Evolutionary conservation across 1,139 yeast species (phyloP), one percentile per base, ranked within the genome.

Genomic region (Taphrina deformans): DNA sequence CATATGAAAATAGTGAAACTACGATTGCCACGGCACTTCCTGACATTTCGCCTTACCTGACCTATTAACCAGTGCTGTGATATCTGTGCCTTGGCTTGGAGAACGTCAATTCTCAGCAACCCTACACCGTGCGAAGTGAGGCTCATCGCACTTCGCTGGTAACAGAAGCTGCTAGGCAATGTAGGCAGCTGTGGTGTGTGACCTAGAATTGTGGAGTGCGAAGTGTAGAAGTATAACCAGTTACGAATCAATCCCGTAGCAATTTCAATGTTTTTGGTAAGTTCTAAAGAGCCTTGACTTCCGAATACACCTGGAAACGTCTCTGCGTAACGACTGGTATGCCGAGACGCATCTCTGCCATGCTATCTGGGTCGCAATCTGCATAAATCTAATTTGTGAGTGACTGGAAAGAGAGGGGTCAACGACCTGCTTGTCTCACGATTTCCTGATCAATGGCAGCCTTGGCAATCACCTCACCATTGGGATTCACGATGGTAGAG

Each of bases 381-480:
- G 96, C 96, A 72, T 85, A 88, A 14, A 90, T 78, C 55, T 51
- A 33, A 7, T 1, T 16, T 38, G 41, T 38, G 18, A 38, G 41
- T 4, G 5, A 12, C 6, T n/a, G 18, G 1, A n/a, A 2, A 12
- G 14, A 12, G 6, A 4, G n/a, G 18, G 6, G 6, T 2, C 2
- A 14, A 7, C 52, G 21, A 27, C 35, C 35, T 38, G 31, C 18
- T 16, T 21, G 12, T n/a, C 60, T 0, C 14, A 48, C 69, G 67
- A 89, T 87, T 70, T 86, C 92, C 74, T 91, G 97, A 5, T 83
- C 88, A 71, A 88, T 91, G 10, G 89, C 96, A 9, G 96, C 96
- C 74, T 90, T 96, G 24, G 86, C 86, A 26, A 90, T 74, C 38
- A 90, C 80, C 46, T 83, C 82, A n/a, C 97, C 97, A 75, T 80